Evolutionary conservation across 2,329 filamentous ascomycete species (phyloP).

Genomic region (Pochonia chlamydosporia): DNA sequence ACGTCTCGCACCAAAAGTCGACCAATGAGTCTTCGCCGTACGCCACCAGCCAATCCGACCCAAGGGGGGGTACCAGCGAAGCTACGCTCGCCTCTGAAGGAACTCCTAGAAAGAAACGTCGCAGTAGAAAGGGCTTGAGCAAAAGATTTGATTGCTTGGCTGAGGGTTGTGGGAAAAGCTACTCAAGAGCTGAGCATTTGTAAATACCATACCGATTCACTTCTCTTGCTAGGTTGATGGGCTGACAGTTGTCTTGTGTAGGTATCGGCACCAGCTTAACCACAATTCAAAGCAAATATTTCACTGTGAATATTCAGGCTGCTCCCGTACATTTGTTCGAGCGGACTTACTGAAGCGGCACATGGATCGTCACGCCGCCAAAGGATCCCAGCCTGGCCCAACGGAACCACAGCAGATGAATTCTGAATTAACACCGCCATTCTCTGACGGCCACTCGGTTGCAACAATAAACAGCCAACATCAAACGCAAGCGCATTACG

Average conservation of each 20-base stretch:
- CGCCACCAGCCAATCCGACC: not conserved
- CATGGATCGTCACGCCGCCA: conserved; percentile 72
- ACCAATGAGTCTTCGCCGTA: not conserved
- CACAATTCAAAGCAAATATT: conserved; percentile 96
- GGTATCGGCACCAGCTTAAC: conserved; percentile 88
- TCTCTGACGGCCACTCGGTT: conserved; percentile 10
- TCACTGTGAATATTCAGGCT: conserved; percentile 86
- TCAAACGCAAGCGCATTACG: conserved; percentile 27
- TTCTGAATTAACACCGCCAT: conserved; percentile 8
- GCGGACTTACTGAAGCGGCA: conserved; percentile 88
- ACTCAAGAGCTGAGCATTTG: conserved; percentile 92
- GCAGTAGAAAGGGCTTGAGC: conserved; percentile 72
- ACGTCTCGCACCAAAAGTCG: not conserved
- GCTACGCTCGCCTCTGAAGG: not conserved
- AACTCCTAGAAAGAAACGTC: conserved; percentile 45
- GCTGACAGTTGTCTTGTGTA: conserved; percentile 20
- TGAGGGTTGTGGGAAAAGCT: conserved; percentile 88
- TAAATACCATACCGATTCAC: conserved; percentile 38
- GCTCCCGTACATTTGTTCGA: conserved; percentile 83
- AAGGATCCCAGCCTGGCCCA: conserved; percentile 69
- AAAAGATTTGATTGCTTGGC: conserved; percentile 81
- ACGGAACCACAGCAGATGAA: not conserved
- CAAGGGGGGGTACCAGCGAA: not conserved
- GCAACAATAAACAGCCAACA: not conserved
- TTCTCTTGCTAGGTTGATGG: conserved; percentile 16